Conservation (phyloP, 306 rosid genomes). For the Vigna radiata region DNA sequence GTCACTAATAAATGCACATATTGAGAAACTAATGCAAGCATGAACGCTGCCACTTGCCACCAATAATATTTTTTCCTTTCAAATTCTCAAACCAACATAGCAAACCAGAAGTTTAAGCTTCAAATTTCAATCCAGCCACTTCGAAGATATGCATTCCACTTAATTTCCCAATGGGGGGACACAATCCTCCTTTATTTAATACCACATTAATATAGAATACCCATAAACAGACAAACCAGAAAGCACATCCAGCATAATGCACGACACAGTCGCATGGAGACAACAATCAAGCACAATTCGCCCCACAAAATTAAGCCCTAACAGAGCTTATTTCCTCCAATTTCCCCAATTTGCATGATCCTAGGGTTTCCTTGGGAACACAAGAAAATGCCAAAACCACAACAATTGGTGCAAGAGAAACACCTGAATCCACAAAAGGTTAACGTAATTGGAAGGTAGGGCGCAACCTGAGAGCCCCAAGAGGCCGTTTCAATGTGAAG, state of each 20-base stretch:
- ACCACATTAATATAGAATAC: constrained; percentile 39
- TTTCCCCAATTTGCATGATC: constrained; percentile 49
- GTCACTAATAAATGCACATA: constrained; percentile 9
- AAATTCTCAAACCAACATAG: constrained; percentile 36
- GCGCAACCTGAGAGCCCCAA: constrained; percentile 41
- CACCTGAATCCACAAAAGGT: constrained; percentile 60
- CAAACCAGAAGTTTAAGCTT: constrained; percentile 9
- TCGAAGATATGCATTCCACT: constrained; percentile 25
- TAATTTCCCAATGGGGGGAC: constrained; percentile 37
- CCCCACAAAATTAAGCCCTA: constrained; percentile 53
- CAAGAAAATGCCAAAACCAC: constrained; percentile 41
- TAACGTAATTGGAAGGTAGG: constrained; percentile 54
- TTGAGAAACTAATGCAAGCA: constrained; percentile 46
- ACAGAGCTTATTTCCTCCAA: constrained; percentile 43
- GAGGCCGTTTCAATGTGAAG: constrained; percentile 43
- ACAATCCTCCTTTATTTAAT: constrained; percentile 41
- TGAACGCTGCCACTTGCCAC: constrained; percentile 50
- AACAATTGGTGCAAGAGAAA: constrained; percentile 44
- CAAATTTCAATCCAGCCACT: constrained; percentile 37
- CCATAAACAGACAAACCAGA: constrained; percentile 38
- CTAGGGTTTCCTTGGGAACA: constrained; percentile 68
- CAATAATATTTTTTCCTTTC: constrained; percentile 38
- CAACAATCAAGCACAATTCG: constrained; percentile 36
- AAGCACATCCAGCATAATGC: constrained; percentile 64
- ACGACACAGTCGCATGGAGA: constrained; percentile 39